Conservation (phyloP, 768 basidiomycete genomes). For the Gloeopeniophorella convolvens region DNA sequence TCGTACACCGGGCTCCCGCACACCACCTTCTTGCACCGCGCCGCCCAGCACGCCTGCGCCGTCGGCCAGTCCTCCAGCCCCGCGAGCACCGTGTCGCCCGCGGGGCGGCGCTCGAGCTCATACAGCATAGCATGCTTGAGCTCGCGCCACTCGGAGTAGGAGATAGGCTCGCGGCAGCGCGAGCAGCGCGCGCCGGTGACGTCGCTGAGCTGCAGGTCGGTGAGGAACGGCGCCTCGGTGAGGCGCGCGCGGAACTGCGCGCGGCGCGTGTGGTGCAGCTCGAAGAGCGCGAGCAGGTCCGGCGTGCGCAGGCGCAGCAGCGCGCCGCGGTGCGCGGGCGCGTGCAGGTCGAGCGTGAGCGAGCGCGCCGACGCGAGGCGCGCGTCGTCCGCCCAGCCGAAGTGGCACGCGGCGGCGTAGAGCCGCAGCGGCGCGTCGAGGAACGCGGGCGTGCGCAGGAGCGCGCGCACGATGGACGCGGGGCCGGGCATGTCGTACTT, state of each 20-base stretch:
- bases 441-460: conserved; percentile 47
- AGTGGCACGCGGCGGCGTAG: conserved; percentile 49
- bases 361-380: conserved; percentile 48
- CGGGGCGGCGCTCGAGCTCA: conserved; percentile 54
- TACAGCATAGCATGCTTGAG: conserved; percentile 49
- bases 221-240: conserved; percentile 47
- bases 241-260: conserved; percentile 45
- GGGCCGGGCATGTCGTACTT: conserved; percentile 70
- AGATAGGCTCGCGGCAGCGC: conserved; percentile 41
- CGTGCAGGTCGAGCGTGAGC: conserved; percentile 46
- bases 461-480: conserved; percentile 50
- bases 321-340: conserved; percentile 36
- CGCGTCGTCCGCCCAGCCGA: conserved; percentile 53
- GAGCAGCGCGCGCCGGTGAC: conserved; percentile 47
- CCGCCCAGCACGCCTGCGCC: conserved; percentile 55
- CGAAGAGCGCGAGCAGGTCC: conserved; percentile 48
- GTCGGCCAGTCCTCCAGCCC: conserved; percentile 52
- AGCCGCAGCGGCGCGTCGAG: conserved; percentile 45
- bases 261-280: conserved; percentile 47
- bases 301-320: conserved; percentile 43
- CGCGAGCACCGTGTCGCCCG: conserved; percentile 50
- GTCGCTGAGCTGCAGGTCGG: conserved; percentile 31
- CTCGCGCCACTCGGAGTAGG: conserved; percentile 60
- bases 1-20: conserved; percentile 53
- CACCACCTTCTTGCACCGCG: conserved; percentile 39